phyloP scores from a whole-genome alignment of 352 stramenopile genomes.

The Albugo candida region DNA sequence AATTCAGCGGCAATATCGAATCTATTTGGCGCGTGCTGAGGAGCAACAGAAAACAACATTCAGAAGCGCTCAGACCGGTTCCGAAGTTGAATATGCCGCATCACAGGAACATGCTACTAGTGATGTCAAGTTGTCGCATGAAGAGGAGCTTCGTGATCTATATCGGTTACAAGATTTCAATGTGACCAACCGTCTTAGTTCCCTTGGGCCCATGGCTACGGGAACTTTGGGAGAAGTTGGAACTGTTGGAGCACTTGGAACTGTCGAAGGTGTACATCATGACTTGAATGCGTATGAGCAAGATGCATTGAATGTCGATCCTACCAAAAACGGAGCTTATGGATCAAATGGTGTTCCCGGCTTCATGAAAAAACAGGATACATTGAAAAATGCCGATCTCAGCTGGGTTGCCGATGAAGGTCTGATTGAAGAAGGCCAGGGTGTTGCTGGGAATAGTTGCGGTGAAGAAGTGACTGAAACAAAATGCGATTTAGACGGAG shows the following conservation, averaged over 20 bases:
- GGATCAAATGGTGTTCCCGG: no score
- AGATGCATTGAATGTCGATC: no score
- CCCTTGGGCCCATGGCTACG: background rate
- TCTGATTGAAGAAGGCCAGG: constrained; percentile 54
- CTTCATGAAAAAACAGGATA: constrained; percentile 22
- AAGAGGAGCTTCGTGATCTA: constrained; percentile 54
- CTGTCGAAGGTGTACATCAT: no score
- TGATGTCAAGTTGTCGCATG: constrained; percentile 35
- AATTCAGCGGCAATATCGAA: constrained; percentile 59
- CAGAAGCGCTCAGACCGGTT: constrained; percentile 42
- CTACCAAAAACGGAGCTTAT: no score
- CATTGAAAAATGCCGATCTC: constrained; percentile 63
- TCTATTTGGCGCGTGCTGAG: constrained; percentile 40
- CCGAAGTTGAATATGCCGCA: constrained; percentile 43
- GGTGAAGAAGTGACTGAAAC: constrained; percentile 69
- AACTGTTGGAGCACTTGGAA: constrained; percentile 28
- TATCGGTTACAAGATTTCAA: constrained; percentile 37
- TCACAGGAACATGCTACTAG: constrained; percentile 62
- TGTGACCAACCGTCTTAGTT: background rate
- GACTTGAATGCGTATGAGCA: no score
- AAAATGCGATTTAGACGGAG: constrained; percentile 63
- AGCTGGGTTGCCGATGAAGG: constrained; percentile 72
- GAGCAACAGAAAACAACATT: constrained; percentile 38
- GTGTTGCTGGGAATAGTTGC: constrained; percentile 47
- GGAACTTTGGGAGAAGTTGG: constrained; percentile 32